Conservation (phyloP, 768 basidiomycete species). For the Hygrocybe coccinea region DNA sequence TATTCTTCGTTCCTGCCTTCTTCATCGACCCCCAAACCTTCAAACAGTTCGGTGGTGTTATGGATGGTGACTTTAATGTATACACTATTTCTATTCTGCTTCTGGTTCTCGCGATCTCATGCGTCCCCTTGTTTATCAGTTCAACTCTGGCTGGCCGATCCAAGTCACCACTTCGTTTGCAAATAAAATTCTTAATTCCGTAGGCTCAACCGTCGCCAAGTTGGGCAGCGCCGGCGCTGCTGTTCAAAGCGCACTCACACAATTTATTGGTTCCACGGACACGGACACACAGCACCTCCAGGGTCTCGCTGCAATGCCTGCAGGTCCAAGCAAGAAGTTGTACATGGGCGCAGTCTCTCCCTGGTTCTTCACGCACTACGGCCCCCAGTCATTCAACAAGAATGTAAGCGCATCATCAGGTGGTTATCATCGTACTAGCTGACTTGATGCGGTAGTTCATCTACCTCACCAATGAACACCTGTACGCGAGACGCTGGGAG, state of each 20-base stretch:
- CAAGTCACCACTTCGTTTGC: constrained; percentile 46
- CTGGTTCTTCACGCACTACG: constrained; percentile 80
- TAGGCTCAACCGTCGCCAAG: background rate
- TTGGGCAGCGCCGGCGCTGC: no score
- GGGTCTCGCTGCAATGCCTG: constrained; percentile 33
- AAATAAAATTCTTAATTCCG: constrained; percentile 24
- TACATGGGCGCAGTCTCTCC: constrained; percentile 60
- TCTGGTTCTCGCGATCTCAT: constrained; percentile 8
- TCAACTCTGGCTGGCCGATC: constrained; percentile 79
- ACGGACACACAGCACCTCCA: constrained; percentile 54
- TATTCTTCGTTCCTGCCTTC: constrained; percentile 68
- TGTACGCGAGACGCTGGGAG: constrained; percentile 67
- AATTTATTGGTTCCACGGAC: constrained; percentile 45
- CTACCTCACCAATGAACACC: constrained; percentile 62
- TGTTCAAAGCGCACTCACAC: constrained; percentile 25
- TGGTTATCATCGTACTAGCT: background rate
- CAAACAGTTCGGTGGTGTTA: constrained; percentile 41
- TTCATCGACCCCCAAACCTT: constrained; percentile 55
- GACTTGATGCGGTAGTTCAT: constrained; percentile 48
- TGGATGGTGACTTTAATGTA: constrained; percentile 63
- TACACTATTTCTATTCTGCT: constrained; percentile 17
- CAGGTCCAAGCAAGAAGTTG: constrained; percentile 24
- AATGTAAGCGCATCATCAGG: constrained; percentile 43
- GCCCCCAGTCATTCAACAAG: constrained; percentile 62
- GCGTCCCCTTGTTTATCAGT: constrained; percentile 36